Base-by-base conservation (phyloP, 164 flowering plant species). In the Sedum album region DNA sequence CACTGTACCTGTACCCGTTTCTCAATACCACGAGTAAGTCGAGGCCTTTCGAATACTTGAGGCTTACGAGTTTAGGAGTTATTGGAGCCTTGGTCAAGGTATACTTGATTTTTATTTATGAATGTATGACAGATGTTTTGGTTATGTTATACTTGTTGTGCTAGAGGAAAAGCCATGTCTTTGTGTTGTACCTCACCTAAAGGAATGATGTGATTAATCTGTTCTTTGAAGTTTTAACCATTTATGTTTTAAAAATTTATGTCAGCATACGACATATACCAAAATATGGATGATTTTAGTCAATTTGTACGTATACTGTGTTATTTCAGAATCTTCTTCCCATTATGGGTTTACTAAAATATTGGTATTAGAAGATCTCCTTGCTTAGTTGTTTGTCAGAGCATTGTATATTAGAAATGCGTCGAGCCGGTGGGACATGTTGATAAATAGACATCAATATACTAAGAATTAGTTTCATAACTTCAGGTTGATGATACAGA, bases 31-130 rank as follows among this genome's bases (percentile, higher is more conserved):
- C 90, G 53, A 82, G 89, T 87, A 88, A 86, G 76, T 81, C 90
- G 55, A 83, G 86, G 74, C 93, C 96, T 66, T 88, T 91, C 79
- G 97, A 93, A 77, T 88, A 88, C 76, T 74, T 93, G 84, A 82
- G 98, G 79, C 93, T 91, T 66, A 86, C 98, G 38, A 89, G 96
- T 80, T 76, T 93, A 73, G 97, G 97, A 74, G 98, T 93, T 66
- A 91, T 93, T 75, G 96, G 96, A 73, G 94, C 95, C 57, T 78
- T 93, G 33, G 97, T 93, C 70, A 94, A 91, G 98, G 98, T 94
- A 85, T 21, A 55, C 64, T 4, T 30, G 66, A 26, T 57, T 57
- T 57, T 13, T 31, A 55, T 55, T 10, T 55, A 55, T 2, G 23
- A 2, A 23, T 55, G 8, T 23, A 2, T 55, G 31, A 53, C 6